Base-by-base conservation (phyloP, 75 land plant genomes). In the Pinus taeda region DNA sequence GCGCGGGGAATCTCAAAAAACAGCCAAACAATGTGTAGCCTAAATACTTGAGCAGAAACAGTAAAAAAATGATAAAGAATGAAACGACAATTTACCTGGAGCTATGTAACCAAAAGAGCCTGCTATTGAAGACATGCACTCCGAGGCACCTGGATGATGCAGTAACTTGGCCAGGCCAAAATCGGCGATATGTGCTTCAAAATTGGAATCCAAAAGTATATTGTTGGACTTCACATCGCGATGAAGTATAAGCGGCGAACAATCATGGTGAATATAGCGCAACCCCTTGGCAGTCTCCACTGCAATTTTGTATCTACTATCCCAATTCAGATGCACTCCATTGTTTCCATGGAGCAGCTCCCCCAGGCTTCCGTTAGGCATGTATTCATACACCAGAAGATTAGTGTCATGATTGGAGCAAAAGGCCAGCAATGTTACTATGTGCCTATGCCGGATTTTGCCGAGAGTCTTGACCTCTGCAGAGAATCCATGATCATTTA, bases 81-180 rank as follows among this genome's bases (percentile, higher is more conserved):
- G 33, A 33, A 33, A 2, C 0, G 2, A 33, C 33, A 55, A 58
- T 72, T 14, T 81, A 92, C 92, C 94, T 66, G 92, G 94, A 49
- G 94, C 94, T 60, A 92, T 92, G 88, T 92, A 92, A 80, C 94
- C 94, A 60, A 90, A 92, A 37, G 92, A 92, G 17, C 92, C 92
- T 11, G 92, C 94, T 59, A 92, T 33, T 29, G 90, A 85, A 4
- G 94, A 92, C 94, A 92, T 92, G 84, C 84, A 80, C 71, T 92
- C 86, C 12, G 92, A 85, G 36, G 87, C 76, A 39, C 80, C 89
- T 7, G 82, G 81, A 64, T 80, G 88, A 67, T 76, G 77, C 30
- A 92, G 59, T 82, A 91, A 89, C 82, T 91, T 91, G 73, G 92
- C 92, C 20, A 91, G 84, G 3, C 93, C 33, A 33, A 33, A 33